Evolutionary conservation across 2,329 filamentous ascomycete genomes (phyloP).

Genomic region (Coniochaeta pulveracea): DNA sequence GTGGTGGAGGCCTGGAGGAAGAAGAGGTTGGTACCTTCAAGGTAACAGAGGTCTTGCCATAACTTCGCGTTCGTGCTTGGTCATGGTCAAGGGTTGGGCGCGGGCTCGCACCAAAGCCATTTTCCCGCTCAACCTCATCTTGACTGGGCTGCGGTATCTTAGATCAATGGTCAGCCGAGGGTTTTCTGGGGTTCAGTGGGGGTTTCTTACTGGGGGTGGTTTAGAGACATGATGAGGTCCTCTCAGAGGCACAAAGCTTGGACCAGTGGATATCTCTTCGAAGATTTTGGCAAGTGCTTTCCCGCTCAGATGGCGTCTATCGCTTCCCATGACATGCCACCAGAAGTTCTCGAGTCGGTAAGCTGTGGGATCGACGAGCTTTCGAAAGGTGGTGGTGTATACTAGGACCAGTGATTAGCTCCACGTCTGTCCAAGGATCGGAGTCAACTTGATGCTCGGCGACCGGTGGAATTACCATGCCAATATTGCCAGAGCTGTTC

Average conservation of each 20-base stretch:
- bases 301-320: constrained; percentile 40
- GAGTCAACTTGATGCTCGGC: too few relatives aligned
- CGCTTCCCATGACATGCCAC: constrained; percentile 55
- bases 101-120: constrained; percentile 4
- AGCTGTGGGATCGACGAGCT: constrained; percentile 49
- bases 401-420: constrained; percentile 31
- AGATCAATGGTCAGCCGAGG: constrained; percentile 8
- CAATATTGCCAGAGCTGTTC: constrained; percentile 45
- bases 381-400: constrained; percentile 48
- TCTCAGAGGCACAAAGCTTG: constrained; percentile 43
- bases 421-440: too few relatives aligned
- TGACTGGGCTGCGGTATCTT: constrained; percentile 10
- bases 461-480: too few relatives aligned
- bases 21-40: constrained; percentile 19
- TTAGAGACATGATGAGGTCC: constrained; percentile 43
- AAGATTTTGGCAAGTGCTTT: constrained; percentile 42
- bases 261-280: constrained; percentile 44
- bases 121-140: constrained; percentile 9
- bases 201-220: constrained; percentile 30
- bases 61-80: background rate
- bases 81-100: background rate
- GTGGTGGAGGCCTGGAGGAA: constrained; percentile 33
- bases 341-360: constrained; percentile 53
- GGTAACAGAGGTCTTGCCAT: constrained; percentile 1
- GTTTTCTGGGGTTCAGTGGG: constrained; percentile 1